Evolutionary conservation across 139 green algal genomes (phyloP), one percentile per base, ranked within the genome.

Genomic region (Astrephomene gubernaculifera): DNA sequence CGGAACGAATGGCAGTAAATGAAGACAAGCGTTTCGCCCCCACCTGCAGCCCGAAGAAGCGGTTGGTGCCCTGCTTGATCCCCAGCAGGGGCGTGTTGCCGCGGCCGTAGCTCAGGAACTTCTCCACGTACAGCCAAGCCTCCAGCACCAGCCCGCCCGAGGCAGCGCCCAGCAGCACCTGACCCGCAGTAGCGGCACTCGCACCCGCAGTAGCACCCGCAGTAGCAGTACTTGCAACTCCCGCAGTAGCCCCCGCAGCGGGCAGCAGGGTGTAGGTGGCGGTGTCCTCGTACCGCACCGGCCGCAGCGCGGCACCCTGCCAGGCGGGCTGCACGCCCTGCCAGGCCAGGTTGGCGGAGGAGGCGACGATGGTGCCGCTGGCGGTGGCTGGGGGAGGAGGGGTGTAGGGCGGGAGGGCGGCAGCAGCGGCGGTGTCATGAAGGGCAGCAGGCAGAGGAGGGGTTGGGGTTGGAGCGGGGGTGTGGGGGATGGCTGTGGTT

Each of bases 21-120:
- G n/a, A n/a, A n/a, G n/a, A n/a, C n/a, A n/a, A n/a, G n/a, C n/a
- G n/a, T n/a, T n/a, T n/a, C 29, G 7, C 61, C 33, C 72, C 10
- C 72, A 82, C 74, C 35, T 71, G 36, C 49, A 86, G 33, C 2
- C 81, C 81, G 41, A 79, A 86, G n/a, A 85, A 69, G 36, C 19
- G 29, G 4, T 63, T 49, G 36, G 10, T 27, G 22, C 44, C 22
- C 21, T 71, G 24, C 22, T 36, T 21, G 9, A 86, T 4, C 25
- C 67, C 81, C 49, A 86, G 24, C 24, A 86, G 38, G 14, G 12
- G 52, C 24, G 25, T 36, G 25, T 86, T 79, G 29, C 27, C 68
- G 9, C 68, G 45, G 33, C 68, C 31, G 61, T 79, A 80, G 10
- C 35, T 65, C 14, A 86, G 67, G 52, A 72, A 86, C 2, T 8